Percentiles rank a stretch among this genome's conserved stretches.
These are phyloP conservation scores for Dryadomyces quercivorus DNA, from an alignment of 2,329 filamentous ascomycete genomes.

Conservation along the genomic window DNA sequence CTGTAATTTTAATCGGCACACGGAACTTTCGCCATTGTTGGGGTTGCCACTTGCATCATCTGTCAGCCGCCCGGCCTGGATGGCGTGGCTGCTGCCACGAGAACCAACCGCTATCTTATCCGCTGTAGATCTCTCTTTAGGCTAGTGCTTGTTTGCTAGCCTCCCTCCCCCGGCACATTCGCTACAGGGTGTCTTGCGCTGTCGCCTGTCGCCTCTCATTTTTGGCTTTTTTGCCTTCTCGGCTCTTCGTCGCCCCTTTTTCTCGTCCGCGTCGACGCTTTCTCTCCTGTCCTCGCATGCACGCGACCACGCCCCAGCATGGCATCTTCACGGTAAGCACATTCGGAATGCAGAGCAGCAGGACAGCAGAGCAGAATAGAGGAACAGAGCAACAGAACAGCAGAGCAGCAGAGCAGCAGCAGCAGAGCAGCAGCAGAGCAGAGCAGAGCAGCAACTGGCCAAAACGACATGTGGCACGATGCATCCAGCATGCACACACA, in stretches of 20 bases:
- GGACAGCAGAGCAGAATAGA: neutral
- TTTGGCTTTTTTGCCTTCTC: neutral
- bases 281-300: neutral
- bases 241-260: neutral
- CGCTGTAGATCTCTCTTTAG: slow-evolving; percentile 1
- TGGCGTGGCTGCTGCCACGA: neutral
- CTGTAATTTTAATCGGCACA: neutral
- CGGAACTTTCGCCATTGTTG: neutral
- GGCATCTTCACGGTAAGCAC: slow-evolving; percentile 11
- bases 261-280: neutral
- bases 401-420: neutral
- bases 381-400: neutral
- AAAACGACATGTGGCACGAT: too few relatives aligned
- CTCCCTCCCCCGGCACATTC: neutral
- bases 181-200: neutral
- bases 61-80: neutral
- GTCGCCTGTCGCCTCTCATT: neutral
- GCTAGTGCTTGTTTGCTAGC: neutral
- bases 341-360: neutral
- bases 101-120: neutral
- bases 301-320: slow-evolving; percentile 1
- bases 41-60: neutral
- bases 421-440: neutral
- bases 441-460: neutral
- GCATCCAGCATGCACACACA: too few relatives aligned